Base-by-base conservation (phyloP, 257 asterid species). In the Avicennia marina region DNA sequence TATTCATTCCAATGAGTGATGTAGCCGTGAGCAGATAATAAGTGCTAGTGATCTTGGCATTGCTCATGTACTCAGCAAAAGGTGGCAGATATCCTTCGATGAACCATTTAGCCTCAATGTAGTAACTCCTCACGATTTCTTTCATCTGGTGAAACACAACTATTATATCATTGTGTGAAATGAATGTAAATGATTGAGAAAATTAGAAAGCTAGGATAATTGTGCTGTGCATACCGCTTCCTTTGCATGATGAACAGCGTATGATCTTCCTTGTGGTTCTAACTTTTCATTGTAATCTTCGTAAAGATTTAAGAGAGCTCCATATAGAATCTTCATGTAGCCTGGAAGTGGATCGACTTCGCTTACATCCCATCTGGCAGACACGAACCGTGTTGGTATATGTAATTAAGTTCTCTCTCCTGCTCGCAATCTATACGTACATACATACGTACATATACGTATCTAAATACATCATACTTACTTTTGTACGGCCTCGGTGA, bases 31-130 rank as follows among this genome's bases (percentile, higher is more conserved):
- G 75, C 52, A 74, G 45, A 26, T 64, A 75, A 59, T 60, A 71
- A 1, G 71, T 46, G 72, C 79, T 50, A 1, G 83, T 80, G 3
- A 70, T 20, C 21, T 70, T 47, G 33, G 75, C 81, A 45, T 70
- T 72, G 11, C 27, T 53, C 58, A 70, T 25, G 77, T 81, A 81
- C 8, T 75, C 82, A 10, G 25, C 34, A 62, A 83, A 80, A 24
- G 74, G 16, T 16, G 91, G 83, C 65, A 67, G 48, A 53, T 67
- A 62, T 26, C 77, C 79, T 67, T 59, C 58, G 1, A 72, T 62
- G 44, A 83, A 78, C 89, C 84, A 78, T 64, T 74, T 62, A 0
- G 86, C 75, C 58, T 83, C 86, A 2, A 55, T 56, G 62, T 65
- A 19, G 72, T 75, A 75, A 40, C 69, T 56, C 40, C 71, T 70